These are phyloP conservation scores for Ogataea trehaloabstinens DNA, from an alignment of 805 yeast genomes.

Conservation along the genomic window DNA sequence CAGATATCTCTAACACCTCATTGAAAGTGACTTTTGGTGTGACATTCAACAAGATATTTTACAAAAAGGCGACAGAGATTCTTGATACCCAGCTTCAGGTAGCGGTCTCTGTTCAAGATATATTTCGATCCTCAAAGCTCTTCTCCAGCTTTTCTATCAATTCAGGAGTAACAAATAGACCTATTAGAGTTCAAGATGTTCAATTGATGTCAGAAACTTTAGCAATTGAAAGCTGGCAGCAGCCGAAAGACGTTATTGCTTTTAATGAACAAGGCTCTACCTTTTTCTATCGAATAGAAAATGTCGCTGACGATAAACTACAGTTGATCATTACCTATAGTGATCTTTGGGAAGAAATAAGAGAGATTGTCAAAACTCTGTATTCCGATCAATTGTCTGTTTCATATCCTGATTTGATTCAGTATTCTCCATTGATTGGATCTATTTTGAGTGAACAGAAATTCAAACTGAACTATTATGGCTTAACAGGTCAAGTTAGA, in stretches of 20 bases:
- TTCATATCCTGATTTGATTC: conserved; percentile 10
- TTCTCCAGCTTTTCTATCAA: conserved; percentile 71
- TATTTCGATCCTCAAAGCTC: conserved; percentile 54
- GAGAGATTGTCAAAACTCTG: conserved; percentile 20
- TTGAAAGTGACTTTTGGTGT: conserved; percentile 23
- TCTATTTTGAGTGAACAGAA: conserved; percentile 19
- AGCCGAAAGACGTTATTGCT: conserved; percentile 43
- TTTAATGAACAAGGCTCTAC: conserved; percentile 71
- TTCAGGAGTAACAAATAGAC: conserved; percentile 48
- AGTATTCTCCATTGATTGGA: conserved; percentile 23
- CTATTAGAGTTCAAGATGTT: conserved; percentile 52
- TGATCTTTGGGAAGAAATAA: conserved; percentile 46
- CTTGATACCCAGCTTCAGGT: conserved; percentile 56
- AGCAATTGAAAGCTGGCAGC: conserved; percentile 27
- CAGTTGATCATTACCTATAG: conserved; percentile 45
- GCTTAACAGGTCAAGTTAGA: conserved; percentile 22
- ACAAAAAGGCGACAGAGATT: conserved; percentile 16
- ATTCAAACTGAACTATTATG: conserved; percentile 29
- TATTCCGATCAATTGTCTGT: conserved; percentile 16
- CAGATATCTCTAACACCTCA: conserved; percentile 31
- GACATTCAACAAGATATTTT: conserved; percentile 20
- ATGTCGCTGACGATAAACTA: conserved; percentile 35
- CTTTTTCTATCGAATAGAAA: conserved; percentile 53
- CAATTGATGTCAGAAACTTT: conserved; percentile 23
- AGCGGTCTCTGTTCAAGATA: conserved; percentile 80